Evolutionary conservation across 2,329 filamentous ascomycete genomes (phyloP).

Genomic region (Pseudocercospora eumusae): DNA sequence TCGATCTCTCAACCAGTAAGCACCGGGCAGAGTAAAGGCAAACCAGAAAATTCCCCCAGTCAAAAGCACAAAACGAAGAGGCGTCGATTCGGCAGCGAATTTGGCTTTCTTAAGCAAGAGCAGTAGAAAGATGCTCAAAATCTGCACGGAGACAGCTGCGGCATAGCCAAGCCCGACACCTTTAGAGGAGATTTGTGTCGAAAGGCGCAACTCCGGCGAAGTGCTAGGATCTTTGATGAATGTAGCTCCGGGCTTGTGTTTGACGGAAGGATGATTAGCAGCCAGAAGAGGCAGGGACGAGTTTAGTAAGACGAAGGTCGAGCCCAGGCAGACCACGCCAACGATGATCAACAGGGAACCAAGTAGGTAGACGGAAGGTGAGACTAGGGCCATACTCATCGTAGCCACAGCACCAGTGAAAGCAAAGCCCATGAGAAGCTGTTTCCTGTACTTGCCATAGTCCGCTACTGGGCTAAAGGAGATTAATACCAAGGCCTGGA

Average conservation of each 20-base stretch:
- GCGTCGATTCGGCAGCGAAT: constrained; percentile 70
- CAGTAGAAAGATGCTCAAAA: constrained; percentile 72
- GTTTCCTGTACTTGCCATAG: constrained; percentile 85
- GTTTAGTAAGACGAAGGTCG: constrained; percentile 94
- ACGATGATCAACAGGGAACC: constrained; percentile 79
- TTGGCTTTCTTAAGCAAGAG: constrained; percentile 56
- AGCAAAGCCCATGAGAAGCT: constrained; percentile 75
- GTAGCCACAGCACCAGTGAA: constrained; percentile 75
- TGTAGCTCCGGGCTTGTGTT: constrained; percentile 15
- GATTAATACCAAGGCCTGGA: constrained; percentile 85
- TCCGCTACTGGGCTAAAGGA: constrained; percentile 93
- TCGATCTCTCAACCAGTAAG: constrained; percentile 69
- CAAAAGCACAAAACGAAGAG: constrained; percentile 78
- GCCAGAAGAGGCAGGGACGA: constrained; percentile 88
- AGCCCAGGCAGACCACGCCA: constrained; percentile 86
- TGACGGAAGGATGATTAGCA: constrained; percentile 67
- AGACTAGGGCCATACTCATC: constrained; percentile 78
- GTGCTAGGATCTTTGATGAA: constrained; percentile 22
- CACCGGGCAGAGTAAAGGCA: constrained; percentile 78
- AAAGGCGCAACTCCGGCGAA: constrained; percentile 71
- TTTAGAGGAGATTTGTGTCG: constrained; percentile 81
- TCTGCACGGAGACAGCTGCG: constrained; percentile 78
- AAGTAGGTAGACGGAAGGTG: constrained; percentile 72
- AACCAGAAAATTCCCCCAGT: constrained; percentile 88
- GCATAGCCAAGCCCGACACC: constrained; percentile 90